Evolutionary conservation across 768 basidiomycete species (phyloP).

Genomic region (Termitomyces sp.): DNA sequence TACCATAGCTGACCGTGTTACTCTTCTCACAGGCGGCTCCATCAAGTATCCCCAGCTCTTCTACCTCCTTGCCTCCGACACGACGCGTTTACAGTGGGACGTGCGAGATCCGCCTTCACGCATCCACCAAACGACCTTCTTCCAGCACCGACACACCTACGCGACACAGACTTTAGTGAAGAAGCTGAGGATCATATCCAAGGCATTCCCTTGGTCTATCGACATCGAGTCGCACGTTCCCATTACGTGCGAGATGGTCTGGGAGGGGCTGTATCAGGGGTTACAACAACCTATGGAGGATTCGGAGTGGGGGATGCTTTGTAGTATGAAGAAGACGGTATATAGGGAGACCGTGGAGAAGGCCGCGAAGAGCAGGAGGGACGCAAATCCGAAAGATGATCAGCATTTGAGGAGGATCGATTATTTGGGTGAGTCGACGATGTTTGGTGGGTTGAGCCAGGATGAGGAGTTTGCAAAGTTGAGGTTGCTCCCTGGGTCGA

Average conservation of each 20-base stretch:
- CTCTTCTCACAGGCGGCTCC: conserved; percentile 5
- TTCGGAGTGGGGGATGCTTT: conserved; percentile 66
- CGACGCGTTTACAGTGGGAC: conserved; percentile 15
- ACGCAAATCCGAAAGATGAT: conserved; percentile 34
- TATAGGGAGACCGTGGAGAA: conserved; percentile 44
- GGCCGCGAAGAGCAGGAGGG: conserved; percentile 48
- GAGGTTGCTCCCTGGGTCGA: conserved; percentile 46
- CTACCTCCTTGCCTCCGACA: conserved; percentile 16
- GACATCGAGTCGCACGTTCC: conserved; percentile 43
- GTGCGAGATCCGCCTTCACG: neutral
- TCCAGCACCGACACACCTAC: conserved; percentile 19
- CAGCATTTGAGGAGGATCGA: conserved; percentile 55
- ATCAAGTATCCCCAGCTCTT: conserved; percentile 19
- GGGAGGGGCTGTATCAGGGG: conserved; percentile 48
- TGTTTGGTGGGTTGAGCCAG: conserved; percentile 62
- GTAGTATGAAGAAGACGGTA: conserved; percentile 38
- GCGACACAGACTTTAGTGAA: conserved; percentile 37
- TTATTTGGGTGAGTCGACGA: conserved; percentile 55
- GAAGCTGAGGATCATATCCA: conserved; percentile 55
- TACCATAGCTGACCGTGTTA: neutral
- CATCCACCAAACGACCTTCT: conserved; percentile 13
- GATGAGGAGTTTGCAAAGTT: conserved; percentile 55
- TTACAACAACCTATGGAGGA: conserved; percentile 58
- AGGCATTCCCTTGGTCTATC: conserved; percentile 65
- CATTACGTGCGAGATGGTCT: conserved; percentile 53